Evolutionary conservation across 1,139 yeast genomes (phyloP).

Genomic region (Nakaseomyces glabratus): DNA sequence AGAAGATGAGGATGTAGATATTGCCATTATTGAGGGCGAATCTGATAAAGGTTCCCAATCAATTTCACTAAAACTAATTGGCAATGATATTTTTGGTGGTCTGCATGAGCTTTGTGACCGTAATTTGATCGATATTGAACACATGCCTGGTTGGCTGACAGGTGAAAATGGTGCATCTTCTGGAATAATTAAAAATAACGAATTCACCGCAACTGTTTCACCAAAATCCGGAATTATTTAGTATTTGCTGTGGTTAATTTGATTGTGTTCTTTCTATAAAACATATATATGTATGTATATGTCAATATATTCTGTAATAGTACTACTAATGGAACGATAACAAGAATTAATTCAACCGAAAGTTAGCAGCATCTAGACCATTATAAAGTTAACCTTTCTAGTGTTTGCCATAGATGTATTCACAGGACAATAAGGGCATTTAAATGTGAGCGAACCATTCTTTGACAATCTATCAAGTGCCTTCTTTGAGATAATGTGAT

Average conservation of each 20-base stretch:
- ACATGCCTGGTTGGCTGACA: constrained; percentile 67
- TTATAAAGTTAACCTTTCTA: constrained; percentile 25
- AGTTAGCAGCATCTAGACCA: constrained; percentile 21
- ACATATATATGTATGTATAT: background rate
- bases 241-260: background rate
- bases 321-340: background rate
- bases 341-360: background rate
- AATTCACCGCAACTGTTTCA: constrained; percentile 23
- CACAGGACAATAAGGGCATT: constrained; percentile 62
- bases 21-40: background rate
- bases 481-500: constrained; percentile 49
- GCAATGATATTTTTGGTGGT: constrained; percentile 76
- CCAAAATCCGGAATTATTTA: constrained; percentile 13
- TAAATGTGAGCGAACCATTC: constrained; percentile 37
- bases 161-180: constrained; percentile 57
- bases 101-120: constrained; percentile 59
- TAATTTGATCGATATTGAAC: constrained; percentile 44
- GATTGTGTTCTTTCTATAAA: too few relatives aligned
- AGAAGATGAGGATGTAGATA: constrained; percentile 15
- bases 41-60: background rate
- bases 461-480: constrained; percentile 38
- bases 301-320: background rate
- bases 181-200: constrained; percentile 43
- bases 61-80: constrained; percentile 42
- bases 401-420: constrained; percentile 30